These are phyloP conservation scores for Ceratorhiza oryzae-sativae DNA, from an alignment of 1,284 basidiomycete genomes.

Conservation along the genomic window DNA sequence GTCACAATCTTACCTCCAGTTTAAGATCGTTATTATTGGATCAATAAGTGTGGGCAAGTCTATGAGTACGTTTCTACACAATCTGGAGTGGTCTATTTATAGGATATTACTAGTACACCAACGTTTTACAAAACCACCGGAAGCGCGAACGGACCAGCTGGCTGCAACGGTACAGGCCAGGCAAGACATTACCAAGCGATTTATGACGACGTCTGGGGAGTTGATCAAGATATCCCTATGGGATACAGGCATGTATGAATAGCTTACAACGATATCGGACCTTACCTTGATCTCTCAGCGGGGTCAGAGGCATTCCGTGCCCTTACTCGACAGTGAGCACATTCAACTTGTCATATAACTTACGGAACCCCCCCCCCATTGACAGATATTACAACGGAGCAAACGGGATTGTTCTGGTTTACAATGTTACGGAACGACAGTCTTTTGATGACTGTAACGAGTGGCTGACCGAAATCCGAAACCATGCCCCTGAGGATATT, in stretches of 20 bases:
- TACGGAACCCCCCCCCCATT: neutral
- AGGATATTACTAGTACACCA: neutral
- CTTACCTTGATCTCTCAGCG: neutral
- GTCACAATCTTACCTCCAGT: conserved; percentile 5
- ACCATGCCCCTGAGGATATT: neutral
- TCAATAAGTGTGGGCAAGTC: conserved; percentile 17
- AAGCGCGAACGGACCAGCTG: neutral
- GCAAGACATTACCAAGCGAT: conserved; percentile 4
- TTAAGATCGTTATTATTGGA: conserved; percentile 21
- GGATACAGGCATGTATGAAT: conserved; percentile 12
- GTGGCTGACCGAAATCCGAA: conserved; percentile 19
- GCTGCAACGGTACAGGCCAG: neutral
- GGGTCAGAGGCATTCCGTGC: conserved; percentile 16
- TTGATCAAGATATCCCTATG: conserved; percentile 5
- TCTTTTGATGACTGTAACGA: neutral
- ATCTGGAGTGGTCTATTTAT: neutral
- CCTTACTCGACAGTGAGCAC: neutral
- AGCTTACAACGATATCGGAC: neutral
- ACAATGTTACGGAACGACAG: neutral
- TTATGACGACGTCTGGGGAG: conserved; percentile 21
- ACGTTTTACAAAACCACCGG: conserved; percentile 2
- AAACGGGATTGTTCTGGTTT: conserved; percentile 6
- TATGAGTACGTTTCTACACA: neutral
- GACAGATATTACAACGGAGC: neutral
- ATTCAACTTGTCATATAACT: neutral